Evolutionary conservation across 306 rosid genomes (phyloP), one percentile per base, ranked within the genome.

Genomic region (Pachyrhizus erosus): DNA sequence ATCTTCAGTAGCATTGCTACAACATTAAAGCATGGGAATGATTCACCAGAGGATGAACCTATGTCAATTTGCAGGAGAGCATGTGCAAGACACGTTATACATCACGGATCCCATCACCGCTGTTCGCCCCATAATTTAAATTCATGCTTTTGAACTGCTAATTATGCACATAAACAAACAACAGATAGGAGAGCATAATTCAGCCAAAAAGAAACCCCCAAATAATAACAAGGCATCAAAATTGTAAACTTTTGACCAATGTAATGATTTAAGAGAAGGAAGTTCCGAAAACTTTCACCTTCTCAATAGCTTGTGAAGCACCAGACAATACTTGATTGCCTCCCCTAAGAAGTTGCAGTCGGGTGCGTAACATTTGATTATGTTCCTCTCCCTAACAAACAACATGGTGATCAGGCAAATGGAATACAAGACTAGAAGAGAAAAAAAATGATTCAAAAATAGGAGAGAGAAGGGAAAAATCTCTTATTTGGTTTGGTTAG

Each of bases 381-480:
- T 80, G 87, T 71, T 89, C 88, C 85, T 89, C 90, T n/a, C 85
- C 97, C 98, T 93, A 73, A 21, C 8, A 60, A 71, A 66, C 14
- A 14, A 43, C 34, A 52, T 9, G 77, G 74, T 29, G 42, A 60
- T 66, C 23, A 75, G 78, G 39, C 11, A 20, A 64, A 70, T 23
- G 26, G 37, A 61, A 58, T 34, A 67, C 70, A 52, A 73, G 55
- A 49, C 20, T 40, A 43, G 61, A 80, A 37, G 43, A n/a, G 42
- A 37, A 37, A 45, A 12, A 66, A 45, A 66, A 73, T 4, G 20
- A 68, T 20, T 70, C 39, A 24, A 7, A 54, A 40, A 18, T 11
- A 20, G 17, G 9, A 2, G 8, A 24, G 14, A 7, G 46, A 15
- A 65, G 21, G 23, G 57, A 42, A 70, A 23, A n/a, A 9, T 6